phyloP scores from a whole-genome alignment of 2,329 filamentous ascomycete genomes.

The Alternaria sp. region DNA sequence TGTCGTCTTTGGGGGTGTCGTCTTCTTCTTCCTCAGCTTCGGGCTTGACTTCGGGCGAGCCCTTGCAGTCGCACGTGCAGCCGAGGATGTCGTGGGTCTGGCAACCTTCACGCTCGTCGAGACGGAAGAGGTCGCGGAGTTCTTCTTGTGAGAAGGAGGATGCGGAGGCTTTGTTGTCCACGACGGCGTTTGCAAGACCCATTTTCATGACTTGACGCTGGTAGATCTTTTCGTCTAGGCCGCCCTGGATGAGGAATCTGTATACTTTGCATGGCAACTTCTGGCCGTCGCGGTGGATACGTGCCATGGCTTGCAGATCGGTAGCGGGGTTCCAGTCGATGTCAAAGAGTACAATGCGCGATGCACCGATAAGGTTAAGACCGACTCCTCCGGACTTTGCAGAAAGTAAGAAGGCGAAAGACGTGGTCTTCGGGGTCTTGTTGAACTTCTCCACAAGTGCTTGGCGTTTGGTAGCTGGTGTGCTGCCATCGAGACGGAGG shows the following conservation, averaged over 20 bases:
- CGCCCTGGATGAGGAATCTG: slow-evolving; percentile 70
- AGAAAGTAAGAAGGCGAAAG: slow-evolving; percentile 74
- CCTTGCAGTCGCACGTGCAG: slow-evolving; percentile 67
- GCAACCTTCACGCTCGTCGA: slow-evolving; percentile 67
- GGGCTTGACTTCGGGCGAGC: slow-evolving; percentile 36
- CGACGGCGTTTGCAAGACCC: slow-evolving; percentile 72
- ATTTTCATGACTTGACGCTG: slow-evolving; percentile 75
- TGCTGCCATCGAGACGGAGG: slow-evolving; percentile 73
- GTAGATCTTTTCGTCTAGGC: slow-evolving; percentile 77
- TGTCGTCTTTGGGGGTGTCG: slow-evolving; percentile 28
- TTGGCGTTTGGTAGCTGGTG: slow-evolving; percentile 69
- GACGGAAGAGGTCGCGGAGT: slow-evolving; percentile 69
- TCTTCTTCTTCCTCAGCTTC: slow-evolving; percentile 22
- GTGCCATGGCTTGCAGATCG: slow-evolving; percentile 76
- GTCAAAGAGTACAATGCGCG: slow-evolving; percentile 73
- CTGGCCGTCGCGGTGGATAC: slow-evolving; percentile 76
- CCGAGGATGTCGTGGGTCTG: slow-evolving; percentile 72
- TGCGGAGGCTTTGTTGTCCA: slow-evolving; percentile 68
- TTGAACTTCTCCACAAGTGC: slow-evolving; percentile 75
- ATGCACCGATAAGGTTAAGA: slow-evolving; percentile 74
- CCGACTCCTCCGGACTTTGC: slow-evolving; percentile 75
- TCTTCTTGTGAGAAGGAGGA: slow-evolving; percentile 71
- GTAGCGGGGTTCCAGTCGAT: slow-evolving; percentile 79
- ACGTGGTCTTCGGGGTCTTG: slow-evolving; percentile 59
- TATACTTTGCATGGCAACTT: slow-evolving; percentile 73